A percentile compares a stretch with the other conserved stretches of the same genome.
Evolutionary conservation across 495 filamentous ascomycete species (phyloP).

Genomic region (Alectoria sarmentosa): DNA sequence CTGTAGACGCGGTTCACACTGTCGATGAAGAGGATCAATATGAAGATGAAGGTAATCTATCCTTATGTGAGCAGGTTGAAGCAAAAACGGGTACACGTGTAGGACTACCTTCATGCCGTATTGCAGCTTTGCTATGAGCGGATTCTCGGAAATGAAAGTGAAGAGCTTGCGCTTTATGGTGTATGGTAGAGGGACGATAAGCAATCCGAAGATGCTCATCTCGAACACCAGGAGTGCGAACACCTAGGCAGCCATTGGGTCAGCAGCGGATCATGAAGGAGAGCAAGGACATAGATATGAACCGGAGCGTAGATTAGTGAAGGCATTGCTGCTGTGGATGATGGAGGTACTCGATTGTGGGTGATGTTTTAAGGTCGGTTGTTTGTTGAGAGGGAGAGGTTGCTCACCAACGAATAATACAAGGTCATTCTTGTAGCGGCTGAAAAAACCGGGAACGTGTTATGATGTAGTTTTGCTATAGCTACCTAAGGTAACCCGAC

Average conservation of each 20-base stretch:
- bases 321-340: conserved; percentile 26
- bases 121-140: conserved; percentile 68
- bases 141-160: conserved; percentile 86
- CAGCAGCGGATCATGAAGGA: conserved; percentile 4
- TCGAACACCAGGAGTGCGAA: conserved; percentile 87
- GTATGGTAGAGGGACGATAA: conserved; percentile 90
- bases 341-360: background rate
- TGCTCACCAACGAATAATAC: conserved; percentile 92
- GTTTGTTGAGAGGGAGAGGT: conserved; percentile 7
- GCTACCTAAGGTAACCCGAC: background rate
- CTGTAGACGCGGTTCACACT: conserved; percentile 98
- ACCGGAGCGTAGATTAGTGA: conserved; percentile 36
- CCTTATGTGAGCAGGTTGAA: conserved; percentile 30
- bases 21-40: conserved; percentile 95
- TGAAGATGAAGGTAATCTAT: conserved; percentile 97
- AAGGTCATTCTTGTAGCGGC: conserved; percentile 74
- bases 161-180: conserved; percentile 81
- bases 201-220: conserved; percentile 86
- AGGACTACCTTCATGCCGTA: conserved; percentile 66
- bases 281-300: conserved; percentile 2
- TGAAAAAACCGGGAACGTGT: conserved; percentile 21
- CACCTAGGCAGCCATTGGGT: conserved; percentile 51
- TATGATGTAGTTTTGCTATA: conserved; percentile 23
- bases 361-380: background rate
- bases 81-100: background rate